phyloP scores from a whole-genome alignment of 768 basidiomycete genomes.

The Leccinum truebloodii region DNA sequence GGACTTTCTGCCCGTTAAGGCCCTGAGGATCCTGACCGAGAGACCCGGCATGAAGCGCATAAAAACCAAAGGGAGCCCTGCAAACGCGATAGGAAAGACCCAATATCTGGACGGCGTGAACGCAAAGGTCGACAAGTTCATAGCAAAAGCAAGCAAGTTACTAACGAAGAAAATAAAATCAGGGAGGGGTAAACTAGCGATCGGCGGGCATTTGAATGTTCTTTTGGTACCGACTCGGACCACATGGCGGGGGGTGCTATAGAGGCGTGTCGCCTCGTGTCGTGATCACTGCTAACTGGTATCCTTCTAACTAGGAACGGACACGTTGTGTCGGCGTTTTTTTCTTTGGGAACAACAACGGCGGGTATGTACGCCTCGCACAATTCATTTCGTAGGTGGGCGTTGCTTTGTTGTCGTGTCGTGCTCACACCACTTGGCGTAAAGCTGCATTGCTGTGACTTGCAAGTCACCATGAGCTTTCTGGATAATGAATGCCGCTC shows the following conservation, averaged over 20 bases:
- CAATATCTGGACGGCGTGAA: constrained; percentile 30
- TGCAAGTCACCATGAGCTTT: background rate
- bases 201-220: constrained; percentile 27
- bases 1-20: constrained; percentile 3
- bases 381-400: constrained; percentile 20
- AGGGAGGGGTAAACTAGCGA: constrained; percentile 7
- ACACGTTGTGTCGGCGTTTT: constrained; percentile 28
- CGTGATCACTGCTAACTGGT: background rate
- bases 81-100: constrained; percentile 31
- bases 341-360: background rate
- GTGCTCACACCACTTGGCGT: constrained; percentile 1
- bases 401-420: constrained; percentile 5
- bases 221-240: constrained; percentile 18
- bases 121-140: constrained; percentile 32
- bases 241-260: constrained; percentile 31
- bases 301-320: background rate
- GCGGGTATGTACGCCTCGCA: constrained; percentile 14
- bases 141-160: constrained; percentile 23
- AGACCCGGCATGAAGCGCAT: constrained; percentile 14
- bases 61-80: constrained; percentile 28
- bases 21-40: background rate
- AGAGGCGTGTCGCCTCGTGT: constrained; percentile 29
- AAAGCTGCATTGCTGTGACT: no score
- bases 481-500: constrained; percentile 12
- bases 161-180: background rate